Evolutionary conservation across 2,329 filamentous ascomycete species (phyloP).

Genomic region (Podosphaera aphanis): DNA sequence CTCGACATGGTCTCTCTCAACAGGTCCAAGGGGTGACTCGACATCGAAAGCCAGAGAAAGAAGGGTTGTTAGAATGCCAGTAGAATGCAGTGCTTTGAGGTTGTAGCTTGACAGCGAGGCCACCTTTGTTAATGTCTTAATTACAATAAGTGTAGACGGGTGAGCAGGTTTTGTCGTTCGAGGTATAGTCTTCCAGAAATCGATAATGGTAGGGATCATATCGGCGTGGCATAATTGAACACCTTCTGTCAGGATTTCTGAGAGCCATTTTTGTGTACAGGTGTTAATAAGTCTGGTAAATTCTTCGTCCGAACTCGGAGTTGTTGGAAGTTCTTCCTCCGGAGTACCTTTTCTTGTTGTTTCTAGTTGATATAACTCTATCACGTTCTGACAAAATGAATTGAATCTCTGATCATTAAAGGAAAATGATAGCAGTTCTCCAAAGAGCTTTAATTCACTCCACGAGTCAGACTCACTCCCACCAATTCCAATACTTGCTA

Average conservation of each 20-base stretch:
- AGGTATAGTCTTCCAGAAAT: conserved; percentile 40
- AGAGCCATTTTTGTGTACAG: conserved; percentile 19
- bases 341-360: conserved; percentile 15
- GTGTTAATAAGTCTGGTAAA: conserved; percentile 10
- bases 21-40: conserved; percentile 25
- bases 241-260: conserved; percentile 25
- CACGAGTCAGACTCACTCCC: conserved; percentile 43
- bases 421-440: conserved; percentile 58
- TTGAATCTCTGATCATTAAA: conserved; percentile 56
- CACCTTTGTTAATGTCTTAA: conserved; percentile 19
- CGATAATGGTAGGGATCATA: conserved; percentile 36
- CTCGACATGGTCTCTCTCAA: conserved; percentile 36
- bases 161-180: conserved; percentile 22
- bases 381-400: conserved; percentile 34
- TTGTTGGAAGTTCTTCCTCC: conserved; percentile 8
- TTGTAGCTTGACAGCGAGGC: conserved; percentile 49
- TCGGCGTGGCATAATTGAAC: conserved; percentile 35
- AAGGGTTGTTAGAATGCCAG: conserved; percentile 44
- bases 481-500: conserved; percentile 43
- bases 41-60: conserved; percentile 35
- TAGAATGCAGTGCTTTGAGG: conserved; percentile 45
- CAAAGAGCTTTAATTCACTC: conserved; percentile 53
- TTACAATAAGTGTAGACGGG: conserved; percentile 36
- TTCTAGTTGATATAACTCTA: conserved; percentile 15
- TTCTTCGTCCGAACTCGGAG: conserved; percentile 4